These are phyloP conservation scores for Aphanomyces cochlioides DNA, from an alignment of 352 stramenopile species.

Conservation along the genomic window DNA sequence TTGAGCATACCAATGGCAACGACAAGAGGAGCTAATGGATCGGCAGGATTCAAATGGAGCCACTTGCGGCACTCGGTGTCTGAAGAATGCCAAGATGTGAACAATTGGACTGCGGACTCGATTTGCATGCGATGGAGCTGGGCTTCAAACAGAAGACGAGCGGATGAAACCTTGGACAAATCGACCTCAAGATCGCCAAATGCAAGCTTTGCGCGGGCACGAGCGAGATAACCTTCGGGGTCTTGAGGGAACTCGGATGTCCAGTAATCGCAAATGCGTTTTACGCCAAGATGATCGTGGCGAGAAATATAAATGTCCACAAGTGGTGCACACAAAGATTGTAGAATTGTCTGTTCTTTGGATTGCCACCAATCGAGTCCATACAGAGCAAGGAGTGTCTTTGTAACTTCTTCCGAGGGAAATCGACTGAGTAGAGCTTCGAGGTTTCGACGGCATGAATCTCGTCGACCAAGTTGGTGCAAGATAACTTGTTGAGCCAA, in stretches of 20 bases:
- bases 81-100: slow-evolving; percentile 2
- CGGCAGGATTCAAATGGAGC: slow-evolving; percentile 1
- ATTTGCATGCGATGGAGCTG: background rate
- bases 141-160: background rate
- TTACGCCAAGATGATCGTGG: background rate
- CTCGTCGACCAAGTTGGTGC: background rate
- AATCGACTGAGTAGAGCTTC: background rate
- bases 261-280: slow-evolving; percentile 3
- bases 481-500: background rate
- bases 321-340: slow-evolving; percentile 1
- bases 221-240: slow-evolving; percentile 1
- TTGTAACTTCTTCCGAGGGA: background rate
- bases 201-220: background rate
- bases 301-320: background rate
- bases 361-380: background rate
- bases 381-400: background rate
- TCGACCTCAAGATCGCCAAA: background rate
- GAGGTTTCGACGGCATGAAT: background rate
- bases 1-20: slow-evolving; percentile 16
- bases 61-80: background rate
- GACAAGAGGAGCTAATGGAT: background rate
- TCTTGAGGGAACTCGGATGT: background rate
- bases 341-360: background rate
- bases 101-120: background rate
- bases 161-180: background rate